Evolutionary conservation across 139 green algal genomes (phyloP).

Genomic region (Picochlorum costavermella): DNA sequence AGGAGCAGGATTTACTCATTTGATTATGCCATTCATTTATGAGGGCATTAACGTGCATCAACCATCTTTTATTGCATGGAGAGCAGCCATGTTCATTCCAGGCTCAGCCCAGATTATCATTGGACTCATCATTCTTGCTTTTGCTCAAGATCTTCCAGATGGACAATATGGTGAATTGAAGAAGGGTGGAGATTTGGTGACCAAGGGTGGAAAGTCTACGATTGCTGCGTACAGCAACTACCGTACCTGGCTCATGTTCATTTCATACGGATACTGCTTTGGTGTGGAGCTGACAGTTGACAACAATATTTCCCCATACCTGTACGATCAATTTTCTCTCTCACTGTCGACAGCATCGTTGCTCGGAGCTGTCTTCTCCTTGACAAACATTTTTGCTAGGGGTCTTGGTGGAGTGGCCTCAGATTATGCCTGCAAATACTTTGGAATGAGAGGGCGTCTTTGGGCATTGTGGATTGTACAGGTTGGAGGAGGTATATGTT

Average conservation of each 20-base stretch:
- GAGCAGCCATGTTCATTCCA: constrained; percentile 84
- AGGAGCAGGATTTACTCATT: constrained; percentile 75
- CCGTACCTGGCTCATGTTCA: constrained; percentile 41
- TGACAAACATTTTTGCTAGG: constrained; percentile 88
- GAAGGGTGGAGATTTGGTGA: constrained; percentile 55
- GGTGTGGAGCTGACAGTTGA: constrained; percentile 71
- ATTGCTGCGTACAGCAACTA: constrained; percentile 27
- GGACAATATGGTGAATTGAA: constrained; percentile 76
- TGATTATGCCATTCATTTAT: constrained; percentile 90
- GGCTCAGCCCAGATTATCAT: constrained; percentile 58
- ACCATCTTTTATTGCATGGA: constrained; percentile 67
- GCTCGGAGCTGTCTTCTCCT: constrained; percentile 68
- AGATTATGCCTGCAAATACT: constrained; percentile 38
- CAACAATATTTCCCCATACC: constrained; percentile 64
- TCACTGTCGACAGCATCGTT: constrained; percentile 44
- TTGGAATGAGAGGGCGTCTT: constrained; percentile 66
- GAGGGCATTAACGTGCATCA: constrained; percentile 28
- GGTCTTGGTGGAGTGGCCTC: constrained; percentile 66
- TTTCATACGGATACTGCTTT: constrained; percentile 65
- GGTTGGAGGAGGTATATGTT: constrained; percentile 64
- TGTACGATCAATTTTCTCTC: constrained; percentile 59
- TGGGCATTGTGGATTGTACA: constrained; percentile 64
- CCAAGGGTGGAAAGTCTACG: constrained; percentile 20
- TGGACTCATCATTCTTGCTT: constrained; percentile 45
- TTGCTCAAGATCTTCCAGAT: constrained; percentile 69